Evolutionary conservation across 257 asterid species (phyloP), one percentile per base, ranked within the genome.

Genomic region (Solanum etuberosum): DNA sequence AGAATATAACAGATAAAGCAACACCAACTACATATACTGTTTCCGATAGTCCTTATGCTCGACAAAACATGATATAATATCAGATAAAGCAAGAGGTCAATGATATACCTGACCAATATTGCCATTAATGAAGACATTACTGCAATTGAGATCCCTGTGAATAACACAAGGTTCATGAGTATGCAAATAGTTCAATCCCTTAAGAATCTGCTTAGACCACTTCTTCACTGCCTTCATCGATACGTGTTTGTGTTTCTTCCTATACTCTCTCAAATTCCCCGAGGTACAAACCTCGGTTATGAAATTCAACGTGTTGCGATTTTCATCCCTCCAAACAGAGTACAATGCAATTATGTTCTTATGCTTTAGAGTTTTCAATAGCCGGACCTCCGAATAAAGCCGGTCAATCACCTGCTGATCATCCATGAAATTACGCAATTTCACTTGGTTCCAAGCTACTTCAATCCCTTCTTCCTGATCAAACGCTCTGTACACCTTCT

Each of bases 371-470:
- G 92, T 61, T 84, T 92, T 68, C 40, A 95, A 87, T 87, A 95
- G 85, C 54, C 93, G 88, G 31, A 94, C 97, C 90, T 95, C 98
- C 0, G 96, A 93, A 83, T 83, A 90, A 74, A 93, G 71, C 68
- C 97, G 90, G 32, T 93, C 93, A 25, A 94, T 92, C 94, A 92
- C 91, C 27, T 87, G 77, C 32, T 90, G 94, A 83, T 95, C 92
- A 7, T 88, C 93, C 9, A 77, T 84, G 76, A 94, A 94, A 87
- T 91, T 88, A 6, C 94, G 88, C 34, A 94, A 38, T 40, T 95
- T 95, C 6, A 95, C 98, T 86, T 93, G 97, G 89, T 95, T 95
- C 98, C 98, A 95, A 4, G 98, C 98, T 74, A 95, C 98, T 91
- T 95, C 98, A 43, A 94, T 93, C 8, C 98, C 98, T 89, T 95